Conservation (phyloP, 2,329 filamentous ascomycete species). For the Gaeumannomyces tritici region DNA sequence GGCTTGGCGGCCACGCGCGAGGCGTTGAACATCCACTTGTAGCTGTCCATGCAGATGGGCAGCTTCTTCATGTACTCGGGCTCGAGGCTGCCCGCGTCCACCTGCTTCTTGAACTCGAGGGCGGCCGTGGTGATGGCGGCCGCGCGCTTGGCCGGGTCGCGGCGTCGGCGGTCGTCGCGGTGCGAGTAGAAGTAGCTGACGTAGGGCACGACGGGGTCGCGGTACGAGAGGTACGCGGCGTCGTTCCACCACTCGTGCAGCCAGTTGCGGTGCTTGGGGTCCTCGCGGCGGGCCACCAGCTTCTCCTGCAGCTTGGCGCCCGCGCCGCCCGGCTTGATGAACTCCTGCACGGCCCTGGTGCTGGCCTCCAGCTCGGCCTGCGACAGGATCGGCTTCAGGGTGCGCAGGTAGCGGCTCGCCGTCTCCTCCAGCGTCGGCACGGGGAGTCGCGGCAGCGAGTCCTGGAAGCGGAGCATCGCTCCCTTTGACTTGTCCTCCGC, state of each 20-base stretch:
- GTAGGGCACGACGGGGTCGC: constrained; percentile 93
- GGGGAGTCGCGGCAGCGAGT: constrained; percentile 71
- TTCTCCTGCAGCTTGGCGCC: constrained; percentile 83
- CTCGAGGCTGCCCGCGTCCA: constrained; percentile 74
- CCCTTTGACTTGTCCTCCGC: constrained; percentile 72
- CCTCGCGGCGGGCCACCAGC: constrained; percentile 66
- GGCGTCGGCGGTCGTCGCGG: constrained; percentile 79
- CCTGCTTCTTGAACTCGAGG: constrained; percentile 90
- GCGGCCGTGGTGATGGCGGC: constrained; percentile 79
- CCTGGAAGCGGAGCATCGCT: constrained; percentile 74
- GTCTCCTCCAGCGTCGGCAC: constrained; percentile 80
- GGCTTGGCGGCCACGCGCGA: constrained; percentile 76
- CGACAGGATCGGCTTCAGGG: constrained; percentile 64
- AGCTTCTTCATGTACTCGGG: constrained; percentile 98
- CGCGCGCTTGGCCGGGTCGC: constrained; percentile 84
- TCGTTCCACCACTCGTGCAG: constrained; percentile 98
- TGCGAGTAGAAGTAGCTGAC: constrained; percentile 99
- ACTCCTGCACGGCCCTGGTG: constrained; percentile 78
- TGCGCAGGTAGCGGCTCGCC: constrained; percentile 69
- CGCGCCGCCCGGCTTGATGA: constrained; percentile 75
- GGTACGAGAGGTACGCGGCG: constrained; percentile 82
- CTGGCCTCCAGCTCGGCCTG: constrained; percentile 59
- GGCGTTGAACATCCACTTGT: constrained; percentile 98
- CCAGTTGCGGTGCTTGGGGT: constrained; percentile 85
- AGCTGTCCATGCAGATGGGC: constrained; percentile 96